Conservation (phyloP, 2,329 filamentous ascomycete genomes). For the Diaporthe batatas region DNA sequence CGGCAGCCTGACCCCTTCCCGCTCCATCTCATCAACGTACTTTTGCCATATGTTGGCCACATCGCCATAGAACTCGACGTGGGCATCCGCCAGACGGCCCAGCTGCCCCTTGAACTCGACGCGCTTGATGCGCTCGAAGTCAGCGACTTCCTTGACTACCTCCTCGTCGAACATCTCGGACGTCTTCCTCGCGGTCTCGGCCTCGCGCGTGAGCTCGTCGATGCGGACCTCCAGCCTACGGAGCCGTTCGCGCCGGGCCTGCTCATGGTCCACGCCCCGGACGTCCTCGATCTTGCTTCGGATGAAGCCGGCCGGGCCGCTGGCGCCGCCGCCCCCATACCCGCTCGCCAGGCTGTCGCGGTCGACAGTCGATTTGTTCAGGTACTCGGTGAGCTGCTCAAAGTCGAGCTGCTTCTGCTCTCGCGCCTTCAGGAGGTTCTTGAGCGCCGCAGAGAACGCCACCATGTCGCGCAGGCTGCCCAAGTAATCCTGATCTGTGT, state of each 20-base stretch:
- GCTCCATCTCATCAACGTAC: constrained; percentile 91
- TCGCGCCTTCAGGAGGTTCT: constrained; percentile 88
- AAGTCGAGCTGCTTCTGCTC: constrained; percentile 99
- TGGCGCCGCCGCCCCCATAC: constrained; percentile 56
- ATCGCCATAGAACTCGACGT: constrained; percentile 87
- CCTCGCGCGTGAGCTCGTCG: constrained; percentile 89
- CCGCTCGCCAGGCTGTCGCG: constrained; percentile 81
- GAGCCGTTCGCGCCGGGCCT: constrained; percentile 85
- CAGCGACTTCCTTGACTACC: constrained; percentile 90
- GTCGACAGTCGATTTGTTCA: constrained; percentile 89
- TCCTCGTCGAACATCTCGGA: constrained; percentile 97
- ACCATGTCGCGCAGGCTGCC: constrained; percentile 95
- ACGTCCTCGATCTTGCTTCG: constrained; percentile 97
- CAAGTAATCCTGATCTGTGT: constrained; percentile 96
- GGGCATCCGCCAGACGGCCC: constrained; percentile 84
- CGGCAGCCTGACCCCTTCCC: constrained; percentile 60
- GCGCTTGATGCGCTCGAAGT: constrained; percentile 97
- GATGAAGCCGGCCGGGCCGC: constrained; percentile 86
- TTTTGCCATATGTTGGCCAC: constrained; percentile 88
- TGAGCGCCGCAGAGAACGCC: constrained; percentile 89
- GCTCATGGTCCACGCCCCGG: constrained; percentile 95
- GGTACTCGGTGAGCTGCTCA: constrained; percentile 94
- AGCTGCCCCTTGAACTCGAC: constrained; percentile 91
- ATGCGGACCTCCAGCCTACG: constrained; percentile 94
- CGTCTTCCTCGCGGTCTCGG: constrained; percentile 87